These are phyloP conservation scores for Ulvella scutata DNA, from an alignment of 139 green algal genomes.

Conservation along the genomic window DNA sequence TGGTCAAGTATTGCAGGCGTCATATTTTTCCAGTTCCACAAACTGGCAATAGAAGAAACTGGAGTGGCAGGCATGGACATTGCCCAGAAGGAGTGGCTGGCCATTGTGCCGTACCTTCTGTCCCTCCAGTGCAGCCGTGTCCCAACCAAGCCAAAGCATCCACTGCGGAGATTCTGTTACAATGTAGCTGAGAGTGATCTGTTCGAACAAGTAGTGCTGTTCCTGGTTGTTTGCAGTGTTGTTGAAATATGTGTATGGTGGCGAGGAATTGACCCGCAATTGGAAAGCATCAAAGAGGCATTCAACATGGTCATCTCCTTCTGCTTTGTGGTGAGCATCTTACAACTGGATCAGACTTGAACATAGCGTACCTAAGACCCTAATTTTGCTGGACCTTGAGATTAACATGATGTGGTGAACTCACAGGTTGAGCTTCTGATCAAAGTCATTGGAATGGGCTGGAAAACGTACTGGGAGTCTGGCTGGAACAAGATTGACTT, in stretches of 20 bases:
- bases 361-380: neutral
- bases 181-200: neutral
- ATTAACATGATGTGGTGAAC: neutral
- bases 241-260: neutral
- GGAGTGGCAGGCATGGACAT: neutral
- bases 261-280: neutral
- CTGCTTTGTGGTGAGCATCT: neutral
- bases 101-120: neutral
- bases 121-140: neutral
- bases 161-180: neutral
- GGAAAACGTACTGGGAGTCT: neutral
- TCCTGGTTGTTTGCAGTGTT: neutral
- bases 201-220: neutral
- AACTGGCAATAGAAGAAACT: neutral
- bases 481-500: slow-evolving; percentile 37
- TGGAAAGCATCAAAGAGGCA: neutral
- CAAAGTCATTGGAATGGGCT: slow-evolving; percentile 3
- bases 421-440: neutral
- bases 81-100: neutral
- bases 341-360: neutral
- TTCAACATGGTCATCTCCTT: neutral
- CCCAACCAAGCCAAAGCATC: neutral
- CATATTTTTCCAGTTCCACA: neutral
- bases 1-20: neutral
- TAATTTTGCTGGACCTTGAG: too few relatives aligned